phyloP scores from a whole-genome alignment of 352 stramenopile species.

The Phytophthora sansomeana region DNA sequence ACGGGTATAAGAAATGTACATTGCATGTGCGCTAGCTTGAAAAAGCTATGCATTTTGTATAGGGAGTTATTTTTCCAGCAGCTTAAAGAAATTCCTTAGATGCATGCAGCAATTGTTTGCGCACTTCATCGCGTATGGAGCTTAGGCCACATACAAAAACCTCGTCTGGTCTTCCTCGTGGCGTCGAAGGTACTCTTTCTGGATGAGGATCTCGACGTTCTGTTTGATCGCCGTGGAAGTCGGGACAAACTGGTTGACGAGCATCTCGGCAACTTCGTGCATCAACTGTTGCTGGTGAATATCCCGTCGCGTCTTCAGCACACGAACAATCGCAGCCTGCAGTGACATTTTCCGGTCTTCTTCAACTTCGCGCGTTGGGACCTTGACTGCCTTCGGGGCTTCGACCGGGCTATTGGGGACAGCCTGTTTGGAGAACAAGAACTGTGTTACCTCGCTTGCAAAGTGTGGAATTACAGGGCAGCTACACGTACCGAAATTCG shows the following conservation, averaged over 20 bases:
- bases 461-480: neutral
- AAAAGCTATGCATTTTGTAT: slow-evolving; percentile 29
- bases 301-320: slow-evolving; percentile 86
- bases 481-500: slow-evolving; percentile 50
- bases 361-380: slow-evolving; percentile 73
- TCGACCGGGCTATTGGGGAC: slow-evolving; percentile 76
- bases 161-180: slow-evolving; percentile 68
- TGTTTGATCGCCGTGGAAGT: slow-evolving; percentile 66
- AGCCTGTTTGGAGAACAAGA: slow-evolving; percentile 27
- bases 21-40: slow-evolving; percentile 60
- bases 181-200: slow-evolving; percentile 85
- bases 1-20: slow-evolving; percentile 64
- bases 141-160: slow-evolving; percentile 77
- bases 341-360: slow-evolving; percentile 91
- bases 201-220: slow-evolving; percentile 85
- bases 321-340: slow-evolving; percentile 84
- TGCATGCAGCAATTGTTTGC: slow-evolving; percentile 18
- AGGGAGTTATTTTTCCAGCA: slow-evolving; percentile 9
- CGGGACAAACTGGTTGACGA: slow-evolving; percentile 80
- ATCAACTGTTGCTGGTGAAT: slow-evolving; percentile 68
- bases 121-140: neutral
- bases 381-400: slow-evolving; percentile 63
- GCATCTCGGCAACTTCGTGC: slow-evolving; percentile 75
- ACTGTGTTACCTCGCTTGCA: neutral
- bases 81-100: slow-evolving; percentile 19